Evolutionary conservation across 1,284 basidiomycete genomes (phyloP).

Genomic region (Rhodofomes roseus): DNA sequence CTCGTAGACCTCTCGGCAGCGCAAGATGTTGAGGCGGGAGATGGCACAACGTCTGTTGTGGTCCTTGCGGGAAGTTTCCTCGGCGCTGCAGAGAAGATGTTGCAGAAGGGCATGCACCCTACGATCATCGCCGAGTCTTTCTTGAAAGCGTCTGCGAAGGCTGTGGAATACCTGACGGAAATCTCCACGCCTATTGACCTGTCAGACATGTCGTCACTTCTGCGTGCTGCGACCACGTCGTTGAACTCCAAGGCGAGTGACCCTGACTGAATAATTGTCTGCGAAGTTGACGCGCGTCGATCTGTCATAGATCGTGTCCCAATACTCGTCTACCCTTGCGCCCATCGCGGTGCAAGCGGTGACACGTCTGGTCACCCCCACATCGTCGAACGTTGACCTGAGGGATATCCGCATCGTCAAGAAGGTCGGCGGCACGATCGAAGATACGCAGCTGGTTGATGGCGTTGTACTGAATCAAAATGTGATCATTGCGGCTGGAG

Average conservation of each 20-base stretch:
- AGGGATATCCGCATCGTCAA: conserved; percentile 96
- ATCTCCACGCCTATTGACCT: conserved; percentile 93
- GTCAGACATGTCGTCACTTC: conserved; percentile 80
- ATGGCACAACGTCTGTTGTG: conserved; percentile 98
- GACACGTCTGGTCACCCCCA: conserved; percentile 80
- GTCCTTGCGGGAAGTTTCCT: conserved; percentile 93
- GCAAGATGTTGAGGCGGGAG: conserved; percentile 98
- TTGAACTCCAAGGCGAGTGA: conserved; percentile 87
- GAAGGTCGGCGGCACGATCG: conserved; percentile 98
- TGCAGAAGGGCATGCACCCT: conserved; percentile 96
- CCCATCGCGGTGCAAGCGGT: conserved; percentile 98
- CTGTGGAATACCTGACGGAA: conserved; percentile 92
- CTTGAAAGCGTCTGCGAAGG: conserved; percentile 87
- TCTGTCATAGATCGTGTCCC: conserved; percentile 84
- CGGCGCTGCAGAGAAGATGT: conserved; percentile 95
- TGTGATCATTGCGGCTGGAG: conserved; percentile 86
- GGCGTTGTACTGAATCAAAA: conserved; percentile 97
- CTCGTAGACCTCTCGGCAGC: conserved; percentile 97
- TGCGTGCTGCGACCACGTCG: conserved; percentile 93
- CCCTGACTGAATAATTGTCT: neutral
- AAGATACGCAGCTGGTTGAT: conserved; percentile 97
- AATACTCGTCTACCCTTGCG: conserved; percentile 96
- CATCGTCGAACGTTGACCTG: conserved; percentile 93
- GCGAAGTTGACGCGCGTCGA: neutral
- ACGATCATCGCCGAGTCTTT: conserved; percentile 98